Evolutionary conservation across 2,329 filamentous ascomycete genomes (phyloP).

Genomic region (Talaromyces pinophilus): DNA sequence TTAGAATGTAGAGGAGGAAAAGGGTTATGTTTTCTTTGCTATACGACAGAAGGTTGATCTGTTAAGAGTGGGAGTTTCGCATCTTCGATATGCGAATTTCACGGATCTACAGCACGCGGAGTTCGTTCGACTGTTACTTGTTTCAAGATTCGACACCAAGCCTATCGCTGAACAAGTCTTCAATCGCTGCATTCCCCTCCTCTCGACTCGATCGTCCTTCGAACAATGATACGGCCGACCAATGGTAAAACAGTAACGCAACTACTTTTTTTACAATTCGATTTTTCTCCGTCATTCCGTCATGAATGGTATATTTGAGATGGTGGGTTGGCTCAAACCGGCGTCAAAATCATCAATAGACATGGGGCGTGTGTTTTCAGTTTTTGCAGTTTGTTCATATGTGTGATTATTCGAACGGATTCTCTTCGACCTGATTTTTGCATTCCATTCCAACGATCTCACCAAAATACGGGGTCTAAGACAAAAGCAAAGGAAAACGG

Average conservation of each 20-base stretch:
- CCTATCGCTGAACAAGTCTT: background rate
- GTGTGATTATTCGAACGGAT: conserved; percentile 39
- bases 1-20: conserved; percentile 2
- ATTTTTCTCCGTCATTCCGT: conserved; percentile 31
- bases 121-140: conserved; percentile 2
- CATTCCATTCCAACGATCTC: background rate
- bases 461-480: background rate
- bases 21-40: conserved; percentile 6
- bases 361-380: conserved; percentile 40
- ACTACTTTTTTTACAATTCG: conserved; percentile 24
- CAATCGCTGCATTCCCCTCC: background rate
- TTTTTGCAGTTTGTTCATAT: conserved; percentile 20
- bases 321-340: conserved; percentile 40
- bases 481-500: conserved; percentile 3
- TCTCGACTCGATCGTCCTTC: conserved; percentile 15
- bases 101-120: conserved; percentile 18
- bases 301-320: conserved; percentile 36
- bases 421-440: conserved; percentile 4
- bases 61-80: conserved; percentile 1
- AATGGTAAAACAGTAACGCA: conserved; percentile 26
- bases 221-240: conserved; percentile 31
- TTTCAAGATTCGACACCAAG: background rate
- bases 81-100: conserved; percentile 1
- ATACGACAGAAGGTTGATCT: conserved; percentile 8
- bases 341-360: conserved; percentile 45